Conservation (phyloP, 1,284 basidiomycete genomes). For the Porogramme epimiltina region DNA sequence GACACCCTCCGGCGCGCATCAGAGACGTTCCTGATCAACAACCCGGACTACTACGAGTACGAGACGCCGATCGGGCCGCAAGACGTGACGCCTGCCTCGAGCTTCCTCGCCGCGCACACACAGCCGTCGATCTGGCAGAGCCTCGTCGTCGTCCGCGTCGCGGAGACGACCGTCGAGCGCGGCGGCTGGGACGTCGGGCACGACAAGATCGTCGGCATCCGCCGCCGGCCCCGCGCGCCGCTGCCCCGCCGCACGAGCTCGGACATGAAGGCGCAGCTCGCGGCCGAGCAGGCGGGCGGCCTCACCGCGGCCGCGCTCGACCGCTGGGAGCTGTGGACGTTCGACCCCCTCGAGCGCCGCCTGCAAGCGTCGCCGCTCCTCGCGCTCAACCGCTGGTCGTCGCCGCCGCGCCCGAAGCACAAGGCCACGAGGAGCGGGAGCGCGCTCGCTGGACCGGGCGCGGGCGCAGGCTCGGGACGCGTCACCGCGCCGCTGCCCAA, state of each 20-base stretch:
- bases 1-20: constrained; percentile 52
- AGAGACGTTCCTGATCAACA: constrained; percentile 52
- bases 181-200: constrained; percentile 71
- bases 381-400: constrained; percentile 37
- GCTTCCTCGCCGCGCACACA: constrained; percentile 28
- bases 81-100: constrained; percentile 37
- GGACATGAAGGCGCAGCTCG: constrained; percentile 13
- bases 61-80: constrained; percentile 41
- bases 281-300: constrained; percentile 38
- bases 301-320: constrained; percentile 66
- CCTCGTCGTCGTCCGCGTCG: constrained; percentile 53
- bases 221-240: constrained; percentile 57
- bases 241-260: constrained; percentile 30
- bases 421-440: constrained; percentile 19
- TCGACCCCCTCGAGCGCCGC: constrained; percentile 54
- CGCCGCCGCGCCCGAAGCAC: constrained; percentile 10
- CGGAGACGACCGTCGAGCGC: constrained; percentile 64
- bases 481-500: constrained; percentile 8
- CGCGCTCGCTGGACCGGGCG: background rate
- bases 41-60: constrained; percentile 51
- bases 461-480: background rate
- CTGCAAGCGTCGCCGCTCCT: constrained; percentile 55
- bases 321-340: constrained; percentile 80
- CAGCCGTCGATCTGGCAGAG: constrained; percentile 50
- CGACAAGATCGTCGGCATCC: constrained; percentile 61